Conservation (phyloP, 2,329 filamentous ascomycete species). For the Pseudogymnoascus sp. region DNA sequence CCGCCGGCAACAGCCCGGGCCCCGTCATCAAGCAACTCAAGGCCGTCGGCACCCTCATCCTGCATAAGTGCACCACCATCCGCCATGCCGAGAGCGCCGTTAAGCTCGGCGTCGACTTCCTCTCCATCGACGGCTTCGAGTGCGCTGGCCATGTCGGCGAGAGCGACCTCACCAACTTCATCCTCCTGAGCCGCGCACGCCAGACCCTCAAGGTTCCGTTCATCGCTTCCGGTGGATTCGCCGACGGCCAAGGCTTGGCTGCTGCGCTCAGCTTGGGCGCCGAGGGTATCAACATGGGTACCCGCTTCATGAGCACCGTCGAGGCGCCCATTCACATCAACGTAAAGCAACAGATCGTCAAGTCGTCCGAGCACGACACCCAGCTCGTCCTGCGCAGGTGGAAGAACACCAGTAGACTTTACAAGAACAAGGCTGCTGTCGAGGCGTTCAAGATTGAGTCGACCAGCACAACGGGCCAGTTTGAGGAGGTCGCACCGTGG, state of each 20-base stretch:
- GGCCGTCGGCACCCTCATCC: conserved; percentile 63
- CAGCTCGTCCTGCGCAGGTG: conserved; percentile 79
- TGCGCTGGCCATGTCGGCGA: conserved; percentile 87
- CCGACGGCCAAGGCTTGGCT: conserved; percentile 86
- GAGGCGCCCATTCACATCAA: conserved; percentile 89
- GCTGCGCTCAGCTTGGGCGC: conserved; percentile 85
- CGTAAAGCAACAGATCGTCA: conserved; percentile 88
- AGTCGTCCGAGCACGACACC: conserved; percentile 83
- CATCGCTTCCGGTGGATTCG: conserved; percentile 92
- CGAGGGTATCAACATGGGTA: conserved; percentile 97
- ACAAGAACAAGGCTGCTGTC: conserved; percentile 78
- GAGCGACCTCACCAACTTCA: conserved; percentile 82
- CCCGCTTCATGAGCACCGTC: conserved; percentile 91
- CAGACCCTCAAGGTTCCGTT: conserved; percentile 82
- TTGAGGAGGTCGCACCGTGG: conserved; percentile 75
- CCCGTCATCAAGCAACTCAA: conserved; percentile 88
- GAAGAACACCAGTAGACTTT: conserved; percentile 86
- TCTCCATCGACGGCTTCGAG: conserved; percentile 96
- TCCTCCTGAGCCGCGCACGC: conserved; percentile 74
- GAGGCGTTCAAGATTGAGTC: conserved; percentile 76
- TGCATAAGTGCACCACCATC: conserved; percentile 98
- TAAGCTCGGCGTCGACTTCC: conserved; percentile 91
- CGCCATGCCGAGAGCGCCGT: conserved; percentile 84
- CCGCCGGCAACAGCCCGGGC: conserved; percentile 81
- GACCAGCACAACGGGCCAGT: conserved; percentile 77